Evolutionary conservation across 805 yeast genomes (phyloP), one percentile per base, ranked within the genome.

Genomic region (Metschnikowia reukaufii): DNA sequence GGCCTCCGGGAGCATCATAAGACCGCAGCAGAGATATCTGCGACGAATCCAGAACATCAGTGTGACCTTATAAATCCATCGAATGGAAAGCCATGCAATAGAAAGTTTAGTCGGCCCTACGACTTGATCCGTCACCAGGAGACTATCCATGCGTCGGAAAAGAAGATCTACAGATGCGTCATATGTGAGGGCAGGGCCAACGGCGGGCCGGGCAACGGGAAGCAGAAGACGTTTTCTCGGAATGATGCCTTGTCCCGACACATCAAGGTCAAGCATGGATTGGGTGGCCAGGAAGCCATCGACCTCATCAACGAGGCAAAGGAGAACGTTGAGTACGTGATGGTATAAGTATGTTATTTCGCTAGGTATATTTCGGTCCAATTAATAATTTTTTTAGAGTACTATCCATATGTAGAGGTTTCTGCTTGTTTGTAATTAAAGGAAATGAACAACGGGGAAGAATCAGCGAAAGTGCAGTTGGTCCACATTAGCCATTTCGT

Each of bases 261-360:
- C 55, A 71, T 72, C 51, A 83, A 95, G 59, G 92, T 90, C 38
- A 90, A 94, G 71, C 98, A 91, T 70, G 86, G 86, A 7, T 67
- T 84, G 45, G 76, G 73, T 34, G 86, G 86, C 33, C 68, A 73
- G 49, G 84, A 83, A 51, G 88, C 88, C n/a, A 73, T 79, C 47
- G 80, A 81, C 44, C 82, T 88, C 35, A 82, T 86, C 55, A 82
- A 83, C 58, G 82, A 77, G 56, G 94, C 94, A 6, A 86, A 85
- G 64, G 86, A 82, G 54, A 80, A 87, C 61, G 89, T 86, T 42
- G 92, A 86, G 65, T 86, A 77, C 58, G 67, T 72, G 25, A 55
- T 50, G 47, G 39, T 42, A 10, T 49, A 42, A 29, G 10, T 16
- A 17, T 30, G 31, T 17, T n/a, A 18, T 23, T 29, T 39, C 35